phyloP scores from a whole-genome alignment of 192 early-diverging fungal species.

The Backusella sp. region DNA sequence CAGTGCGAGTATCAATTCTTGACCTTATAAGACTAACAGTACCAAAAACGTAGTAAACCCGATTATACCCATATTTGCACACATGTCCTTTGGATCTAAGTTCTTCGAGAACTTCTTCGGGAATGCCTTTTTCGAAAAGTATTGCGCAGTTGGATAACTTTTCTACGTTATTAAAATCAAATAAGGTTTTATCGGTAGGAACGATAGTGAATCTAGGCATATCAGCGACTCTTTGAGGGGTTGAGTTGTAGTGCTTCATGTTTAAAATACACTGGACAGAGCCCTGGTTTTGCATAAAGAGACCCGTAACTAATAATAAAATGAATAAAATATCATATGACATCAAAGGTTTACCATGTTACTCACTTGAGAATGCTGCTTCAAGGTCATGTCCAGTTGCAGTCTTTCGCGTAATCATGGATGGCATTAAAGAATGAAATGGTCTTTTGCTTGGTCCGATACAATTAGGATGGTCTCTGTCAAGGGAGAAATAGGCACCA shows the following conservation, averaged over 20 bases:
- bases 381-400: constrained; percentile 35
- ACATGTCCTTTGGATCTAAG: constrained; percentile 61
- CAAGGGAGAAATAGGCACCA: constrained; percentile 62
- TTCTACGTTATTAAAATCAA: constrained; percentile 12
- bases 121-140: constrained; percentile 64
- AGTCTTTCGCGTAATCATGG: constrained; percentile 51
- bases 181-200: constrained; percentile 26
- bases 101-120: constrained; percentile 34
- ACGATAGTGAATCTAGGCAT: constrained; percentile 62
- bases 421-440: constrained; percentile 78
- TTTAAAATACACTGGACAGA: constrained; percentile 77
- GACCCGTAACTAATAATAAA: constrained; percentile 63
- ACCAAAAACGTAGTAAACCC: constrained; percentile 53
- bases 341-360: too few relatives aligned
- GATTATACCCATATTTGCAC: constrained; percentile 14
- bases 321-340: not conserved
- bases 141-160: constrained; percentile 36
- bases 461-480: constrained; percentile 59
- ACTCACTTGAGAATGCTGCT: constrained; percentile 45
- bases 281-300: constrained; percentile 80
- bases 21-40: constrained; percentile 65
- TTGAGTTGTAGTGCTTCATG: constrained; percentile 51
- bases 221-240: constrained; percentile 60
- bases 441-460: constrained; percentile 68
- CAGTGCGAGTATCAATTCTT: constrained; percentile 35